A percentile compares a stretch with the other conserved stretches of the same genome.
Evolutionary conservation across 1,284 basidiomycete species (phyloP).

Genomic region (Boletellus sp.): DNA sequence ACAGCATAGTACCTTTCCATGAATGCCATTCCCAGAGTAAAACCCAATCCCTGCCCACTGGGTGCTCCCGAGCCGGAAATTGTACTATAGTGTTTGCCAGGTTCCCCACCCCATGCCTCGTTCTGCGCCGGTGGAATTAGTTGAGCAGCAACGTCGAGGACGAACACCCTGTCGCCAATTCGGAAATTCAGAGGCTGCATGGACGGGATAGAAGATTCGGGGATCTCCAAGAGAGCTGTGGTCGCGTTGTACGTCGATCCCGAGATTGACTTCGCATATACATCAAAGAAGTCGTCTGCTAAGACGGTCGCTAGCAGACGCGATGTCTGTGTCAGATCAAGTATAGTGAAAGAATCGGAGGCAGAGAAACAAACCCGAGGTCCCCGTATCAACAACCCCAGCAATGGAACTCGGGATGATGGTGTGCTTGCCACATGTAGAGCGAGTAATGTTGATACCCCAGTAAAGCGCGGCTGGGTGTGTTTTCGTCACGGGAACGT

Average conservation of each 20-base stretch:
- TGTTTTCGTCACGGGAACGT: constrained; percentile 23
- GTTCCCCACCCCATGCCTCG: constrained; percentile 10
- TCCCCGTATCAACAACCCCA: constrained; percentile 18
- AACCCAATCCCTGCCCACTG: constrained; percentile 22
- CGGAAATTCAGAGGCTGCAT: constrained; percentile 21
- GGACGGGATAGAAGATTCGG: constrained; percentile 6
- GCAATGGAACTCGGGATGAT: constrained; percentile 20
- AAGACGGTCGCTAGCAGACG: constrained; percentile 18
- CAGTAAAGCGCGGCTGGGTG: constrained; percentile 19
- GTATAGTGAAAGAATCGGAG: background rate
- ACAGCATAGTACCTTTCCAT: constrained; percentile 4
- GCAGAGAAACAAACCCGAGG: constrained; percentile 14
- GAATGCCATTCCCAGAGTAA: constrained; percentile 25
- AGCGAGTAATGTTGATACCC: constrained; percentile 24
- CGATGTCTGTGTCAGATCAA: background rate
- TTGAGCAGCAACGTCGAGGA: constrained; percentile 23
- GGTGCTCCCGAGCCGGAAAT: constrained; percentile 5
- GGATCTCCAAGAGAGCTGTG: constrained; percentile 23
- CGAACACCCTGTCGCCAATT: constrained; percentile 13
- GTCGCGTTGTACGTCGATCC: constrained; percentile 11
- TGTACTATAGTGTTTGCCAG: constrained; percentile 16
- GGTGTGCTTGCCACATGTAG: constrained; percentile 12
- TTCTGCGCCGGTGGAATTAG: constrained; percentile 21
- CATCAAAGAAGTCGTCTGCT: constrained; percentile 19
- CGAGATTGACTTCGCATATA: constrained; percentile 21